phyloP scores from a whole-genome alignment of 495 filamentous ascomycete genomes.

The Bathelium albidoporum region DNA sequence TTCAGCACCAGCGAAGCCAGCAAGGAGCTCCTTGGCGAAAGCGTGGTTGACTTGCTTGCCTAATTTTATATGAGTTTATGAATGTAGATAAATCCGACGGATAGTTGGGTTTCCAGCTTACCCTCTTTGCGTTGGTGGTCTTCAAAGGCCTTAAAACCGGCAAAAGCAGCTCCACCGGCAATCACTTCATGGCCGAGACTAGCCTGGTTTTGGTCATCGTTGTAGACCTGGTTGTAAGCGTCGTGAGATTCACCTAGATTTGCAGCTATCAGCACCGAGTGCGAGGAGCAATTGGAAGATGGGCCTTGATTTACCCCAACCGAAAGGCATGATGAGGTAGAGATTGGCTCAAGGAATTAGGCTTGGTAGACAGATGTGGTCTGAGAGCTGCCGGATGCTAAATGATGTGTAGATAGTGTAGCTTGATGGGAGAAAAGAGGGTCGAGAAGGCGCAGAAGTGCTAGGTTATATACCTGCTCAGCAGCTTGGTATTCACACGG shows the following conservation, averaged over 20 bases:
- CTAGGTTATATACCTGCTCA: background rate
- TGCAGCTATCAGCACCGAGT: background rate
- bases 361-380: background rate
- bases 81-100: background rate
- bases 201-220: constrained; percentile 41
- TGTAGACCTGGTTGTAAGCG: constrained; percentile 54
- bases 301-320: constrained; percentile 24
- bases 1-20: constrained; percentile 60
- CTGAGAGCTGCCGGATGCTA: background rate
- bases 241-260: constrained; percentile 31
- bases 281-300: background rate
- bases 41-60: constrained; percentile 60
- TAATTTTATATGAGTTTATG: constrained; percentile 23
- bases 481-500: background rate
- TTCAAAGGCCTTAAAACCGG: constrained; percentile 71
- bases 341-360: background rate
- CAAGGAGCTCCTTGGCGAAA: constrained; percentile 69
- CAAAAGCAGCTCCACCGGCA: constrained; percentile 68
- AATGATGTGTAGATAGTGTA: background rate
- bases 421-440: background rate
- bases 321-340: constrained; percentile 28
- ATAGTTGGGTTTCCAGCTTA: constrained; percentile 25
- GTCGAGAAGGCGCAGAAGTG: background rate
- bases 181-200: constrained; percentile 63
- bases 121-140: constrained; percentile 63